Percentiles rank a stretch among this genome's conserved stretches.
These are phyloP conservation scores for Globisporangium cystogenes DNA, from an alignment of 352 stramenopile genomes.

Conservation along the genomic window DNA sequence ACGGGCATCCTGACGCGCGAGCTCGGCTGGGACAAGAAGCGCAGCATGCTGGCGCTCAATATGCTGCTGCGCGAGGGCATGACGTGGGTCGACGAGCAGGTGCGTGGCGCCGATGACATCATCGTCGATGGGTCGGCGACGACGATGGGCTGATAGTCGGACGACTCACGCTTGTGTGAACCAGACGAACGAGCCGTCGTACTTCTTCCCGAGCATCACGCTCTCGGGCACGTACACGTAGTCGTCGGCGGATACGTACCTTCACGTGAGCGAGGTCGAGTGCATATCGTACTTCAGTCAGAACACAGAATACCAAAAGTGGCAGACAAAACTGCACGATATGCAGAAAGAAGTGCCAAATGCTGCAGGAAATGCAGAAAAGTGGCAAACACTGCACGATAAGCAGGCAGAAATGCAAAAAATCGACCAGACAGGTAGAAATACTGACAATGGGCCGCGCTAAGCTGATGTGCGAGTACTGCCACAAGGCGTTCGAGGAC, in stretches of 20 bases:
- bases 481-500: constrained; percentile 79
- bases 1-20: constrained; percentile 73
- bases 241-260: not conserved
- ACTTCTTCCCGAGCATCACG: constrained; percentile 87
- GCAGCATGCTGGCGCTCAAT: constrained; percentile 89
- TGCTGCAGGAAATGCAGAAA: no score
- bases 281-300: no score
- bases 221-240: constrained; percentile 73
- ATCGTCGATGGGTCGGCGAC: not conserved
- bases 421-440: no score
- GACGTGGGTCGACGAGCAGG: constrained; percentile 94
- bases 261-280: no score
- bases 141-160: no score
- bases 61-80: constrained; percentile 93
- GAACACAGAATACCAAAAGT: no score
- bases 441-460: no score
- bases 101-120: constrained; percentile 13
- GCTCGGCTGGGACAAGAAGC: constrained; percentile 89
- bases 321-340: no score
- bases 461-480: constrained; percentile 79
- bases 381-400: no score
- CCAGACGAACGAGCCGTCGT: constrained; percentile 60
- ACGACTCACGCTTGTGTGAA: not conserved
- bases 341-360: no score
- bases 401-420: no score